Conservation (phyloP, 78 protist genomes). For the Dictyostelium intermedium region DNA sequence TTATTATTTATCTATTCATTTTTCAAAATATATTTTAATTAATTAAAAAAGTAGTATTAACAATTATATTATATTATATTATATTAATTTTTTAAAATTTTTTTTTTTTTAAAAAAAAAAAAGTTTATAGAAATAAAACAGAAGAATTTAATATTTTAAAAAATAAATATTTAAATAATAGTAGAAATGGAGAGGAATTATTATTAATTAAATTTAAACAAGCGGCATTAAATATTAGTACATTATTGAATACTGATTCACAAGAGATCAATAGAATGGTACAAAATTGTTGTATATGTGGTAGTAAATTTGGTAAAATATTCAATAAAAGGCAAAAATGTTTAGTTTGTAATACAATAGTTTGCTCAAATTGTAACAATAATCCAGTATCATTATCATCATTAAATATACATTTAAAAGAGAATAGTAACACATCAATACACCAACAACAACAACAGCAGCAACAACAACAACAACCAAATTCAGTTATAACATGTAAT, state of each 20-base stretch:
- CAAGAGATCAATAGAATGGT: slow-evolving; percentile 15
- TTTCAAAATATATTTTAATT: no score
- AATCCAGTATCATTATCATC: slow-evolving; percentile 20
- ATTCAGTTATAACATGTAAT: slow-evolving; percentile 32
- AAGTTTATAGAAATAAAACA: slow-evolving; percentile 43
- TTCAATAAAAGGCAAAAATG: slow-evolving; percentile 61
- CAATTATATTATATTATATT: no score
- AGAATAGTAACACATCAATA: background rate
- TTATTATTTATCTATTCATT: background rate
- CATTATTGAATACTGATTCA: background rate
- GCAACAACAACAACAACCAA: background rate
- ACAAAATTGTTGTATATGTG: slow-evolving; percentile 49
- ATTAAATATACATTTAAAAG: background rate
- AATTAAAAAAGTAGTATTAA: no score
- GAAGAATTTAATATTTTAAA: slow-evolving; percentile 13
- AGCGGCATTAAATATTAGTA: slow-evolving; percentile 21
- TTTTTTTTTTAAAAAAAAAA: background rate
- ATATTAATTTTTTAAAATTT: background rate
- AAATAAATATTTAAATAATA: background rate
- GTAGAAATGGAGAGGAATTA: slow-evolving; percentile 15
- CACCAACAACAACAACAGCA: background rate
- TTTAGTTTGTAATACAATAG: slow-evolving; percentile 33
- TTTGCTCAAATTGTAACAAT: slow-evolving; percentile 45
- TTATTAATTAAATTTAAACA: slow-evolving; percentile 26
- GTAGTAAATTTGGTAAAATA: slow-evolving; percentile 38